Conservation (phyloP, 1,284 basidiomycete genomes). For the Hemileia vastatrix region DNA sequence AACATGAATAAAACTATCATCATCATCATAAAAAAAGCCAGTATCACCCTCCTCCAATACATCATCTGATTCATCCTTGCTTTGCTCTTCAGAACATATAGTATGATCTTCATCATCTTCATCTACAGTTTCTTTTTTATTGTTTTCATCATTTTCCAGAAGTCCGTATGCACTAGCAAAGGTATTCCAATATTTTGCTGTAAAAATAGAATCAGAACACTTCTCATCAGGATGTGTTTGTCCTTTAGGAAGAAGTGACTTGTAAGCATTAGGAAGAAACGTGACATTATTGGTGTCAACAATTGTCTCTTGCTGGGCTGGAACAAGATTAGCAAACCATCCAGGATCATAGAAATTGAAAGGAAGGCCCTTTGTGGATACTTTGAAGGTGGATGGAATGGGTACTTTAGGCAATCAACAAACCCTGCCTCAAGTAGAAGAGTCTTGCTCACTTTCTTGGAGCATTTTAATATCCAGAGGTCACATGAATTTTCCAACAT, state of each 20-base stretch:
- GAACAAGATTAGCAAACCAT: not conserved
- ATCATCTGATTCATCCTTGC: no score
- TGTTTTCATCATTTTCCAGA: not conserved
- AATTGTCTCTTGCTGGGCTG: not conserved
- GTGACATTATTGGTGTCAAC: not conserved
- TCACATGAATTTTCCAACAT: not conserved
- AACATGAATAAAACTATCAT: no score
- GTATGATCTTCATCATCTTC: not conserved
- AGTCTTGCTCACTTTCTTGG: not conserved
- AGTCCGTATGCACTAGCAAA: conserved; percentile 1
- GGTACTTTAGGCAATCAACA: not conserved
- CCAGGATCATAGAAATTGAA: conserved; percentile 7
- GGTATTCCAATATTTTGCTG: conserved; percentile 2
- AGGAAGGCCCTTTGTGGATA: conserved; percentile 4
- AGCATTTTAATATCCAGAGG: not conserved
- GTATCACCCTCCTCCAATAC: no score
- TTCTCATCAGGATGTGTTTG: conserved; percentile 4
- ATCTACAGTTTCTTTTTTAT: not conserved
- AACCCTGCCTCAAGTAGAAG: not conserved
- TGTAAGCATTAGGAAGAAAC: conserved; percentile 2
- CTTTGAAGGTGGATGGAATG: not conserved
- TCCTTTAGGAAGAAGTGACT: conserved; percentile 2
- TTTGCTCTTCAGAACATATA: no score
- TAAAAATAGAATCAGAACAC: conserved; percentile 1
- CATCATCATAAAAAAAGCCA: no score